Evolutionary conservation across 768 basidiomycete genomes (phyloP).

Genomic region (Pisolithus albus): DNA sequence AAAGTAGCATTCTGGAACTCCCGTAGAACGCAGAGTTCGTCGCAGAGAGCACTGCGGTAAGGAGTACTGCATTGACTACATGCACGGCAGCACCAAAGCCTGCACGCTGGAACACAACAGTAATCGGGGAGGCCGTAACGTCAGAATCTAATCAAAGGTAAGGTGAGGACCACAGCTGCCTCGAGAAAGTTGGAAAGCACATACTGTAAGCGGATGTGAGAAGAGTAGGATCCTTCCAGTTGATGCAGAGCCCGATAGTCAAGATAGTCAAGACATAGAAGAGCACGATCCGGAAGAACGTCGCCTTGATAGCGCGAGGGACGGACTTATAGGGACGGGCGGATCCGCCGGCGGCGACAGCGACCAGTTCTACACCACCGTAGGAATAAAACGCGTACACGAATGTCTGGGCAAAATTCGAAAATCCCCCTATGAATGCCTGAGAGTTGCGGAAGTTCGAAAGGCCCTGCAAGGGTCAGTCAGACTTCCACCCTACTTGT

Average conservation of each 20-base stretch:
- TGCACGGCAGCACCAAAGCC: conserved; percentile 57
- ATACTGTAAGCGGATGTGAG: conserved; percentile 40
- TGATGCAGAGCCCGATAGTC: conserved; percentile 61
- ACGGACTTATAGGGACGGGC: conserved; percentile 56
- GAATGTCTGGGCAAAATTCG: conserved; percentile 49
- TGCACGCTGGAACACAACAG: conserved; percentile 56
- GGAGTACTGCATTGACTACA: conserved; percentile 59
- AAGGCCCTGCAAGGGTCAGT: conserved; percentile 33
- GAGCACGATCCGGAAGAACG: conserved; percentile 58
- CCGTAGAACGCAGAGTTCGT: conserved; percentile 63
- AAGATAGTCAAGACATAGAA: conserved; percentile 61
- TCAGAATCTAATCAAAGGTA: conserved; percentile 30
- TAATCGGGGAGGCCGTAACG: conserved; percentile 55
- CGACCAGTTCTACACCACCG: conserved; percentile 64
- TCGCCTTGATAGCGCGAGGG: conserved; percentile 59
- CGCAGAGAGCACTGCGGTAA: conserved; percentile 60
- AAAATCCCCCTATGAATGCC: conserved; percentile 49
- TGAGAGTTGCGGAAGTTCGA: conserved; percentile 44
- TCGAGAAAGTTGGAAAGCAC: conserved; percentile 1
- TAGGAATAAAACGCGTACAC: conserved; percentile 69
- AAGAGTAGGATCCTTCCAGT: conserved; percentile 49
- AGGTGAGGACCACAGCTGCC: background rate
- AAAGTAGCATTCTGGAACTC: conserved; percentile 52
- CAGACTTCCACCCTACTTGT: background rate
- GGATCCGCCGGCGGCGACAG: conserved; percentile 67